Percentiles rank a stretch among this genome's conserved stretches.
Evolutionary conservation across 2,329 filamentous ascomycete genomes (phyloP).

Genomic region (Alternaria longipes): DNA sequence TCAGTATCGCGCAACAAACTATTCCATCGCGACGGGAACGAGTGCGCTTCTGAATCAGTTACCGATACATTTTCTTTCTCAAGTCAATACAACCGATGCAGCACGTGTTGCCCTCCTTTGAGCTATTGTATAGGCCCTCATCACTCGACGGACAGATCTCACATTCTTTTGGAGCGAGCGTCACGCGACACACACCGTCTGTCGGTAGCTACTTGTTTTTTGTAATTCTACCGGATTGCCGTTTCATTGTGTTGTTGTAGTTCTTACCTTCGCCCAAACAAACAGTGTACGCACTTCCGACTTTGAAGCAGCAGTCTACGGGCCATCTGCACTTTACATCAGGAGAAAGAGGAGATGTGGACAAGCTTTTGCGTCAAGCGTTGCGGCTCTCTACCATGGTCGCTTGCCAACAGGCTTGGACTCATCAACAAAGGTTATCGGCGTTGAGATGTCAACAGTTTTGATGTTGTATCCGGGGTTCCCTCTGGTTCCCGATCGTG

Average conservation of each 20-base stretch:
- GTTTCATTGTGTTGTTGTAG: neutral
- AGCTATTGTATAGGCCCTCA: neutral
- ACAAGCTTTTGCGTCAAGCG: neutral
- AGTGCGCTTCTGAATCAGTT: too few species aligned
- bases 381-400: neutral
- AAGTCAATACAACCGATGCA: neutral
- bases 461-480: neutral
- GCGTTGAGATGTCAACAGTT: neutral
- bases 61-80: neutral
- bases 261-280: rapidly evolving
- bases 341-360: neutral
- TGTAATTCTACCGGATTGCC: rapidly evolving
- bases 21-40: neutral
- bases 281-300: neutral
- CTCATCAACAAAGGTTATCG: neutral
- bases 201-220: neutral
- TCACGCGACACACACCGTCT: neutral
- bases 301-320: neutral
- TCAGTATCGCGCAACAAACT: neutral
- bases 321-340: neutral
- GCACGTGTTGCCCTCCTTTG: neutral
- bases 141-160: neutral
- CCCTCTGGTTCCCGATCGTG: slow-evolving; percentile 1
- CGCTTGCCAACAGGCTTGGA: neutral
- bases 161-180: neutral